Evolutionary conservation across 495 filamentous ascomycete genomes (phyloP).

Genomic region (Aspergillus campestris): DNA sequence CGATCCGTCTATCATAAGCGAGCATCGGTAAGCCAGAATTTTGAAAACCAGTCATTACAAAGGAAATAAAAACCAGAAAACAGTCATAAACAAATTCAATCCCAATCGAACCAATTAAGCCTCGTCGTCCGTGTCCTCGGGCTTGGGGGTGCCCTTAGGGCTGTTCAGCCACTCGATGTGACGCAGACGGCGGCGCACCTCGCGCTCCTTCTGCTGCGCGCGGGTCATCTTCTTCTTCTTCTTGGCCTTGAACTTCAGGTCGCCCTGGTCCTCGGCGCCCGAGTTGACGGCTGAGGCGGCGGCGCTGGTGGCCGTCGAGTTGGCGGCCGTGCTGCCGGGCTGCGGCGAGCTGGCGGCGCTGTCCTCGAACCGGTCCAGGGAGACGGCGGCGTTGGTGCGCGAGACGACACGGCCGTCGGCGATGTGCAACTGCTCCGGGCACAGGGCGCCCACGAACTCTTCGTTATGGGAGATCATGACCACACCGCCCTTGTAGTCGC

Average conservation of each 20-base stretch:
- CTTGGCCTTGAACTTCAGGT: conserved; percentile 88
- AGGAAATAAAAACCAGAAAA: no score
- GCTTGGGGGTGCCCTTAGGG: conserved; percentile 70
- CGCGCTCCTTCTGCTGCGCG: conserved; percentile 88
- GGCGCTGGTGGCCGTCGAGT: conserved; percentile 48
- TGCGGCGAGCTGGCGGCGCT: conserved; percentile 54
- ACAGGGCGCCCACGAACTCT: conserved; percentile 92
- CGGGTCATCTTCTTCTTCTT: conserved; percentile 99
- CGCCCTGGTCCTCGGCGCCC: conserved; percentile 69
- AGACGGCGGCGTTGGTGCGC: conserved; percentile 65
- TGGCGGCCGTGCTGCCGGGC: conserved; percentile 43
- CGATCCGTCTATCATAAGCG: no score
- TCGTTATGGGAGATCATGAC: conserved; percentile 99
- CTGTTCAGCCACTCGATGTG: conserved; percentile 78
- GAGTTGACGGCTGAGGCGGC: conserved; percentile 70
- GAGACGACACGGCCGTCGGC: conserved; percentile 76
- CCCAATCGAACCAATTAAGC: conserved; percentile 11
- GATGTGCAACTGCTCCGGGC: conserved; percentile 91
- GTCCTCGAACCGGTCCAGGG: conserved; percentile 83
- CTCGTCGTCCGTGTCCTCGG: conserved; percentile 73
- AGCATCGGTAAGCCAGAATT: no score
- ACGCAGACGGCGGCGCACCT: conserved; percentile 76
- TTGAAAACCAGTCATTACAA: no score
- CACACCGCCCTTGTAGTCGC: conserved; percentile 94
- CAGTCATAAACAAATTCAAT: no score